Base-by-base conservation (phyloP, 192 early-diverging fungal species). In the Ramicandelaber brevisporus region DNA sequence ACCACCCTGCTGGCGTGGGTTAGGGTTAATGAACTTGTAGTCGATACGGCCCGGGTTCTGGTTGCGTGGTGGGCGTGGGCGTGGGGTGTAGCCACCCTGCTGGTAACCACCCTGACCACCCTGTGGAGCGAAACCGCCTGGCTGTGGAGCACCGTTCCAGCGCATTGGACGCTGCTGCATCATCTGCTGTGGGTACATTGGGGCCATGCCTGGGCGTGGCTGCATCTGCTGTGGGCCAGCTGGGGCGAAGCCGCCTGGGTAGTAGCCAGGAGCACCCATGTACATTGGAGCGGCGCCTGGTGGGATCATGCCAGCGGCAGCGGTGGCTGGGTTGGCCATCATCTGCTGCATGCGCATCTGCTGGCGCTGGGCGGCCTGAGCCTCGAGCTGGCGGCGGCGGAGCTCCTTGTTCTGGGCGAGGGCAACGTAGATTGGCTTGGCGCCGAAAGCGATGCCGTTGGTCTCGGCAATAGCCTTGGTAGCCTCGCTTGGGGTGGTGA, bases 401-500 rank as follows among this genome's bases (percentile, higher is more conserved):
- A 76, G 72, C 38, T 98, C 93, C 61, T 92, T 86, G 55, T 89
- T 81, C 62, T 98, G 93, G 40, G 86, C 87, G 20, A 93, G 65
- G 29, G 84, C 89, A 26, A 98, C 93, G 49, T 95, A 98, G 43
- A 98, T 76, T 28, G 93, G 93, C 67, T 98, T 98, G 57, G 48
- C 53, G 37, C 73, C 74, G 33, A 88, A 53, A 66, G 95, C 83
- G 40, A 83, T 75, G 36, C 84, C 80, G 61, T 95, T 95, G 89
- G 95, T 95, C 61, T 95, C 93, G 33, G 83, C 73, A 24, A 87
- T 84, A 33, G 93, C 93, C 68, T 85, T 88, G 54, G 71, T 87
- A 26, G 93, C 89, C 61, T 98, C 93, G 45, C 93, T 89, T 27
- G 93, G 85, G 20, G 78, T 69, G n/a, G 82, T 80, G 68, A 88